Conservation (phyloP, 2,329 filamentous ascomycete species). For the Trichophyton simii region DNA sequence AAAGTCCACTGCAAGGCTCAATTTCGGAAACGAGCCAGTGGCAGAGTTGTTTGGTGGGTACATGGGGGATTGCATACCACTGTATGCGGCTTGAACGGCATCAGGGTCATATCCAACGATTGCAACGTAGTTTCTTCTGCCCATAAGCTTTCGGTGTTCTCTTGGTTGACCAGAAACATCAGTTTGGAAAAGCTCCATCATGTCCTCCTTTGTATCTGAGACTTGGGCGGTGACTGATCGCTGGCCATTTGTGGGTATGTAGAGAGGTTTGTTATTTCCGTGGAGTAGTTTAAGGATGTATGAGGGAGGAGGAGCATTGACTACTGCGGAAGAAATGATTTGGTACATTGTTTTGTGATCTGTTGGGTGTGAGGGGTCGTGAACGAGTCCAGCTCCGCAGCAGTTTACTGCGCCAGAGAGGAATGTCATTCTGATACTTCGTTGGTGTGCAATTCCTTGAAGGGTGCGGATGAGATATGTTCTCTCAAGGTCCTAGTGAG, state of each 20-base stretch:
- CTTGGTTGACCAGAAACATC: slow-evolving; percentile 74
- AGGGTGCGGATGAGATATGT: slow-evolving; percentile 94
- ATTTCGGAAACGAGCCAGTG: slow-evolving; percentile 35
- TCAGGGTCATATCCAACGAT: slow-evolving; percentile 93
- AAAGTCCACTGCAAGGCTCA: slow-evolving; percentile 90
- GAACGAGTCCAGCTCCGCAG: slow-evolving; percentile 82
- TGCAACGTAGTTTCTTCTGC: slow-evolving; percentile 78
- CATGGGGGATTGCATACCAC: slow-evolving; percentile 20
- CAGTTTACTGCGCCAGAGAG: slow-evolving; percentile 81
- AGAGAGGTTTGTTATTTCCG: slow-evolving; percentile 73
- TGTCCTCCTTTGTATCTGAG: slow-evolving; percentile 94
- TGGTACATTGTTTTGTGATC: slow-evolving; percentile 99
- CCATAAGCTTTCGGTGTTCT: slow-evolving; percentile 88
- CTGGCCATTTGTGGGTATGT: slow-evolving; percentile 80
- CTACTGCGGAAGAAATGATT: slow-evolving; percentile 82
- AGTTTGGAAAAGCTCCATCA: slow-evolving; percentile 99
- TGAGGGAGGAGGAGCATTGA: slow-evolving; percentile 70
- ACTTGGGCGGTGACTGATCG: slow-evolving; percentile 51
- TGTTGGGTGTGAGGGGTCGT: slow-evolving; percentile 79
- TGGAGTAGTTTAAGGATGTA: slow-evolving; percentile 94
- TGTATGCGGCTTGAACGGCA: slow-evolving; percentile 42
- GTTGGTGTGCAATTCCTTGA: slow-evolving; percentile 89
- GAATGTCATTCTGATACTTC: slow-evolving; percentile 93
- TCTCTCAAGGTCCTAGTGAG: slow-evolving; percentile 64
- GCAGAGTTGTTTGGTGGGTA: slow-evolving; percentile 15